Evolutionary conservation across 2,329 filamentous ascomycete genomes (phyloP).

Genomic region (Epicoccum sorghinum): DNA sequence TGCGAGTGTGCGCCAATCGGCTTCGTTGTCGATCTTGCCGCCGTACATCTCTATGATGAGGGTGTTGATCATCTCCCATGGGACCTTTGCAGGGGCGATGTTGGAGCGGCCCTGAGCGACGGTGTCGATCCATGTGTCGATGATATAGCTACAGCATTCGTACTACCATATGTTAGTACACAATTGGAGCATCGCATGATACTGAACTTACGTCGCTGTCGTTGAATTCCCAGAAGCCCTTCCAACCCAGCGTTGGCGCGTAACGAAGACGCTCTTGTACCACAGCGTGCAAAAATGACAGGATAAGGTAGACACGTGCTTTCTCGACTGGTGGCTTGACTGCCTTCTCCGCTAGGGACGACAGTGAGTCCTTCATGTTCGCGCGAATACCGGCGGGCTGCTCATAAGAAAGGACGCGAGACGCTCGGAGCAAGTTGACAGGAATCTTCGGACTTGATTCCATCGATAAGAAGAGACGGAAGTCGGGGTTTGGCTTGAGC

Average conservation of each 20-base stretch:
- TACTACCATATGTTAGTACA: constrained; percentile 66
- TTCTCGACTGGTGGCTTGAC: constrained; percentile 88
- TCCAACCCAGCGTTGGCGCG: constrained; percentile 93
- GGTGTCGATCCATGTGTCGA: constrained; percentile 90
- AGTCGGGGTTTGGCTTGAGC: constrained; percentile 90
- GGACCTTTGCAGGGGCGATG: constrained; percentile 89
- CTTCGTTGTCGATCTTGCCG: constrained; percentile 93
- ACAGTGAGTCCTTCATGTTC: constrained; percentile 98
- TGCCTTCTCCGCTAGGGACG: constrained; percentile 76
- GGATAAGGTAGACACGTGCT: constrained; percentile 83
- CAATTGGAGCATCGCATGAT: neutral
- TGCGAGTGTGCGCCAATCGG: constrained; percentile 76
- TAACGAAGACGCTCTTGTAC: constrained; percentile 94
- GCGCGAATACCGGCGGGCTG: constrained; percentile 95
- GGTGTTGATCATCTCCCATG: constrained; percentile 93
- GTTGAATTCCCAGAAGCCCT: constrained; percentile 99
- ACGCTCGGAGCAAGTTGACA: constrained; percentile 91
- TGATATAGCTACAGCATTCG: constrained; percentile 94
- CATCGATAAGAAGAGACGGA: constrained; percentile 97
- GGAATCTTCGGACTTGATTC: constrained; percentile 96
- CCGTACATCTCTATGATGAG: constrained; percentile 95
- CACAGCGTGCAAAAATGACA: constrained; percentile 94
- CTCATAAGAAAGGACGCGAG: constrained; percentile 95
- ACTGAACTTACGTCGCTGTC: constrained; percentile 85
- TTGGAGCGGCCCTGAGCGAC: constrained; percentile 87